Percentiles rank a stretch among this genome's conserved stretches.
phyloP scores from a whole-genome alignment of 2,329 filamentous ascomycete genomes.

The Sarocladiaceae sp. region DNA sequence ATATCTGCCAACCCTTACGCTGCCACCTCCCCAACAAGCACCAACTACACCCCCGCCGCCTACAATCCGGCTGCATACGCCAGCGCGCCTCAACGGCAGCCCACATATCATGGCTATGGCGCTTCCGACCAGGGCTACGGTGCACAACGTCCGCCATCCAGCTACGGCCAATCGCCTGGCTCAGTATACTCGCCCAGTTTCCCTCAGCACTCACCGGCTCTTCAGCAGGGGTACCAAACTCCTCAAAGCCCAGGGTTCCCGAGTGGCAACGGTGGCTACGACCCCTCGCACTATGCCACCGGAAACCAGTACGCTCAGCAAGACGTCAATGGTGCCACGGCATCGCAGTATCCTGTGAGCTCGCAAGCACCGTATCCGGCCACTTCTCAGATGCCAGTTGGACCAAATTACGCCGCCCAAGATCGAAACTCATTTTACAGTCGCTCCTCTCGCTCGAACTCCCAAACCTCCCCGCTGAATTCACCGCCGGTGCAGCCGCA shows the following conservation, averaged over 20 bases:
- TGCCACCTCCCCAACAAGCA: conserved; percentile 29
- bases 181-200: conserved; percentile 26
- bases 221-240: conserved; percentile 34
- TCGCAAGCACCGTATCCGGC: conserved; percentile 46
- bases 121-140: conserved; percentile 38
- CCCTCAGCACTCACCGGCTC: conserved; percentile 22
- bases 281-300: conserved; percentile 26
- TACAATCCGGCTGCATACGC: conserved; percentile 58
- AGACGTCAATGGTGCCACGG: conserved; percentile 32
- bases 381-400: conserved; percentile 46
- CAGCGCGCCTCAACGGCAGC: conserved; percentile 42
- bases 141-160: conserved; percentile 22
- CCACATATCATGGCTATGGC: conserved; percentile 43
- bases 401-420: conserved; percentile 40
- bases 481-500: conserved; percentile 37
- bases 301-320: conserved; percentile 27
- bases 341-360: conserved; percentile 26
- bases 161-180: conserved; percentile 31
- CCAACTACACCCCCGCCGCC: conserved; percentile 43
- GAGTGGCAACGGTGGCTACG: conserved; percentile 19
- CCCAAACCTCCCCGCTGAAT: conserved; percentile 40
- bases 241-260: conserved; percentile 13
- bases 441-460: conserved; percentile 41
- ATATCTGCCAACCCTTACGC: conserved; percentile 24
- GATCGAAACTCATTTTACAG: conserved; percentile 41